Evolutionary conservation across 768 basidiomycete genomes (phyloP), one percentile per base, ranked within the genome.

Genomic region (Mycena rebaudengoi): DNA sequence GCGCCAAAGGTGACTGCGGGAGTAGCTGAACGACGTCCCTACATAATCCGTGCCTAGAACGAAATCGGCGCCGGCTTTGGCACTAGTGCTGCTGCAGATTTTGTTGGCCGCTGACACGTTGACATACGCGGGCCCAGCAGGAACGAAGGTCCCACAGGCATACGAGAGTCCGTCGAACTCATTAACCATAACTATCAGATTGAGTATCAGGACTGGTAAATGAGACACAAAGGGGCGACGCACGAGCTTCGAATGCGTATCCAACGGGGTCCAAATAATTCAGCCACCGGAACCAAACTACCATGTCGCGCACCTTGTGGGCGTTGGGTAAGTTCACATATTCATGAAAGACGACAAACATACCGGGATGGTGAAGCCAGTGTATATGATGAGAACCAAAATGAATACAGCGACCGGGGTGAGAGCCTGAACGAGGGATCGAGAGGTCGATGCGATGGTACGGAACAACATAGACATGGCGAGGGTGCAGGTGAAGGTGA

Each of bases 41-140:
- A 81, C 70, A 68, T 83, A 88, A 2, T 64, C 70, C 13, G 77
- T 73, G 7, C 87, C 86, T 2, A 74, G 61, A 32, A 87, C 84
- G 23, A 71, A 67, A 60, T 69, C 69, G 13, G 73, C 66, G 6
- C 84, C 85, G 4, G 81, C 75, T 7, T 72, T 62, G 4, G 82
- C 75, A 18, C 85, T 84, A 7, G 74, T 55, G 10, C 79, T 72
- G 1, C 78, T 78, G 69, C 86, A 87, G 11, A 82, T 78, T 61
- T 80, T 80, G 63, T 85, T 78, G 1, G 60, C 55, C 4, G 78
- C 69, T 25, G 68, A 65, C 3, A 69, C 60, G 30, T 77, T 76
- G 33, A 70, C 75, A 39, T 81, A 81, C 10, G 74, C 71, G 51
- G 78, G 73, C 2, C 77, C 78, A 11, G 67, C 71, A 6, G 78